Conservation (phyloP, 2,329 filamentous ascomycete genomes). For the Paecilomyces fulvus region DNA sequence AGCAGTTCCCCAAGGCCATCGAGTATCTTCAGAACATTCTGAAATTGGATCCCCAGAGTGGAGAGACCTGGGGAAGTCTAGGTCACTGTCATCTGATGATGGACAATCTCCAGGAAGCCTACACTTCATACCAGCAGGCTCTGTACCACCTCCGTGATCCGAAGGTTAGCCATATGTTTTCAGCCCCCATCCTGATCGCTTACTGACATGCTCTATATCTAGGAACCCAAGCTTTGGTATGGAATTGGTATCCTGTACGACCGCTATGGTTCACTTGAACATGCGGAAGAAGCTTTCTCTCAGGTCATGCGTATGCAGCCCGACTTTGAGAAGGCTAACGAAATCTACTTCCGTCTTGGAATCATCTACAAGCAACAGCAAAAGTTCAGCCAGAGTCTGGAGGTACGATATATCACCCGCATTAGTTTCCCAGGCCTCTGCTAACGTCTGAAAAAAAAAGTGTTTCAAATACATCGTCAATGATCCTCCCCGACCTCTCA, state of each 20-base stretch:
- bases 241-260: slow-evolving; percentile 97
- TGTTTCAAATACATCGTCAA: slow-evolving; percentile 98
- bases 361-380: slow-evolving; percentile 99
- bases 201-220: slow-evolving; percentile 9
- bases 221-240: slow-evolving; percentile 98
- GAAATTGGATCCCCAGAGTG: slow-evolving; percentile 80
- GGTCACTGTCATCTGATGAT: slow-evolving; percentile 99
- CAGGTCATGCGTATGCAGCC: slow-evolving; percentile 99
- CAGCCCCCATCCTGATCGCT: background rate
- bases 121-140: slow-evolving; percentile 92
- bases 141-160: slow-evolving; percentile 87
- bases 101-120: slow-evolving; percentile 94
- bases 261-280: slow-evolving; percentile 89
- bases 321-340: slow-evolving; percentile 95
- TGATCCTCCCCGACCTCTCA: slow-evolving; percentile 83
- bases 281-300: slow-evolving; percentile 95
- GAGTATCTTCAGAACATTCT: slow-evolving; percentile 88
- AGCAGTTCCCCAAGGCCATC: slow-evolving; percentile 88
- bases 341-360: slow-evolving; percentile 97
- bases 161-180: slow-evolving; percentile 53
- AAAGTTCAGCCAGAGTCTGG: slow-evolving; percentile 84
- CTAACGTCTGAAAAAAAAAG: slow-evolving; percentile 37
- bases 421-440: background rate
- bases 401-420: slow-evolving; percentile 49
- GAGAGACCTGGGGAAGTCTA: slow-evolving; percentile 91